Evolutionary conservation across 2,329 filamentous ascomycete genomes (phyloP), one percentile per base, ranked within the genome.

Genomic region (Arthrobotrys musiformis): DNA sequence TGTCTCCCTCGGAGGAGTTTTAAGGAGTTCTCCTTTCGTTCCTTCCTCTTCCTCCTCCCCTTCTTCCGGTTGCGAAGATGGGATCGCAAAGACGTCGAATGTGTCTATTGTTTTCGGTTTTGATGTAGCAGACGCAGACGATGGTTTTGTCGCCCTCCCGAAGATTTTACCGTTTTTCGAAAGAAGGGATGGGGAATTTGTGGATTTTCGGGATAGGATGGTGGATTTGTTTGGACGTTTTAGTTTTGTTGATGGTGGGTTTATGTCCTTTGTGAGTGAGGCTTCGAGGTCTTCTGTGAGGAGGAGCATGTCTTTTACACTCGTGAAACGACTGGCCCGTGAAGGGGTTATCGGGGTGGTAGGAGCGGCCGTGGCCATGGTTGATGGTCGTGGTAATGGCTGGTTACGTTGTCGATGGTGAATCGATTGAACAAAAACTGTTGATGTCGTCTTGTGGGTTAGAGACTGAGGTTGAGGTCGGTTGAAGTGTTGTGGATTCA

Each of bases 301-400:
- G 22, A 76, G 33, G 11, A 76, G 48, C 64, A 76, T 76, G 40
- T 76, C 72, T 44, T 70, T 70, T 19, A 76, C 72, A 28, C 72
- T 76, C 24, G 48, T 58, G 33, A 76, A 76, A 4, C 60, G 64
- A 26, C 35, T 69, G 26, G 50, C 52, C 17, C 70, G 70, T 4
- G 70, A 75, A 4, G 70, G 70, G 15, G 72, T 76, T 30, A 13
- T 40, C 19, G 19, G 44, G 5, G 48, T 40, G 26, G 48, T 40
- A 17, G 60, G 28, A 6, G 67, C 17, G 30, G 30, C 28, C 2
- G 37, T 37, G n/a, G 52, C 33, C 28, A 40, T 46, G 26, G 58
- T n/a, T 46, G 9, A 17, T 30, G 35, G 30, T 50, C 33, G 37
- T 1, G 48, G 60, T 17, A 44, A 68, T 24, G 54, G 44, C 26